These are phyloP conservation scores for Pseudovirgaria hyperparasitica DNA, from an alignment of 2,329 filamentous ascomycete species.

Conservation along the genomic window DNA sequence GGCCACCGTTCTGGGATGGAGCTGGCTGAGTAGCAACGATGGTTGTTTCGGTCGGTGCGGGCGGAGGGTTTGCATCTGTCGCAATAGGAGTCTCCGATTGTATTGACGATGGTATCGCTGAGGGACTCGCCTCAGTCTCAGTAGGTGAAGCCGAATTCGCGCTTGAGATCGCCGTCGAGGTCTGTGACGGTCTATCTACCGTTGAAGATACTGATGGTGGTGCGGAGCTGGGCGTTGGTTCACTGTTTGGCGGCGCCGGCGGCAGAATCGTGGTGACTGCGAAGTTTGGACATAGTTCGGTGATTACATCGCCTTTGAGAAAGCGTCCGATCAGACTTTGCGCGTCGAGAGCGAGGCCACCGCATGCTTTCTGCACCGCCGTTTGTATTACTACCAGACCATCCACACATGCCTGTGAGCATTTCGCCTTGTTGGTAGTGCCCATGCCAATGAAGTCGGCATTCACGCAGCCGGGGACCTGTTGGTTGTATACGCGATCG, in stretches of 20 bases:
- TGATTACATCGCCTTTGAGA: slow-evolving; percentile 24
- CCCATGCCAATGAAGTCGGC: slow-evolving; percentile 23
- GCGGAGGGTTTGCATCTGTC: slow-evolving; percentile 3
- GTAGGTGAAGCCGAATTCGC: slow-evolving; percentile 1
- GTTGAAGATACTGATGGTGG: slow-evolving; percentile 5
- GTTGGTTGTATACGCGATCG: slow-evolving; percentile 25
- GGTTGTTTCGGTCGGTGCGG: slow-evolving; percentile 1
- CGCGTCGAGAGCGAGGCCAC: slow-evolving; percentile 20
- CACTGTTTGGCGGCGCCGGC: slow-evolving; percentile 3
- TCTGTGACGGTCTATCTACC: neutral
- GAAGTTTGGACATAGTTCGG: slow-evolving; percentile 25
- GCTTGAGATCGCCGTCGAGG: neutral
- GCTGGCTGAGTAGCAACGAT: slow-evolving; percentile 2
- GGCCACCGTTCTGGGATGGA: slow-evolving; percentile 4
- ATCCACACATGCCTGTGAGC: slow-evolving; percentile 25
- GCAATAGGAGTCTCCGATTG: too few species aligned
- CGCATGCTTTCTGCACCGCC: slow-evolving; percentile 21
- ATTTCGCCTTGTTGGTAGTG: slow-evolving; percentile 11
- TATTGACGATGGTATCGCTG: too few species aligned
- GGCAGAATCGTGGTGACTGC: slow-evolving; percentile 8
- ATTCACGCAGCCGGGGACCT: slow-evolving; percentile 26
- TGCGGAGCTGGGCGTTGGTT: slow-evolving; percentile 4
- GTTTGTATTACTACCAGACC: slow-evolving; percentile 24
- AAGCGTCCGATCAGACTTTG: slow-evolving; percentile 31
- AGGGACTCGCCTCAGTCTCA: too few species aligned